Evolutionary conservation across 352 stramenopile species (phyloP), one percentile per base, ranked within the genome.

Genomic region (Phytophthora uliginosa): DNA sequence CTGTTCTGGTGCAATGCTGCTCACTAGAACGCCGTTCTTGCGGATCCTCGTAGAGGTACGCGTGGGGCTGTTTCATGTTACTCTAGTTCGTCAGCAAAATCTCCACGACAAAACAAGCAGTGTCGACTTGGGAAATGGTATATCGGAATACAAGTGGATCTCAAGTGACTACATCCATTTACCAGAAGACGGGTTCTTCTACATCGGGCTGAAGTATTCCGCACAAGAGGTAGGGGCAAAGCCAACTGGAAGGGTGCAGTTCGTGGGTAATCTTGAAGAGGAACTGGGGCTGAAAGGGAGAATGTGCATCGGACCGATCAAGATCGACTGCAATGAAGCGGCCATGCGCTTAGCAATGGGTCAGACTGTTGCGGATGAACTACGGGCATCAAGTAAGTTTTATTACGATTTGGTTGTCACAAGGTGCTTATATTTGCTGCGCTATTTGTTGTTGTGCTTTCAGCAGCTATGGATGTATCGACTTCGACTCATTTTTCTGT

Each of bases 101-200:
- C 52, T 53, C 55, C 24, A 36, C 7, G 36, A 45, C 47, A 64
- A 17, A 24, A 53, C 38, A 47, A 52, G 12, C 55, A 31, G 55
- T 22, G 24, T 33, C 5, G 58, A 70, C 10, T 52, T 42, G 12
- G 59, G 51, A 24, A 42, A 62, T 34, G 26, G 4, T 22, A 55
- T 34, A 53, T 64, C 40, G 33, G 73, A 75, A 17, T 80, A 77
- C 65, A 92, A 88, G 42, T 82, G 74, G 63, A 82, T 93, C 40
- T 78, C 78, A 28, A 89, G 74, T 45, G 82, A 91, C 48, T 92
- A 91, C 71, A 95, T 94, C 34, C 79, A 77, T 17, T 79, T 89
- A 28, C 76, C 73, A 0, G 76, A 79, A 59, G 86, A 95, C 56
- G 86, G 88, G 10, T 95, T 90, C 53, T 70, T 94, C 15, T 95